phyloP scores from a whole-genome alignment of 148 eudicot genomes.

The Rhododendron griersonianum region DNA sequence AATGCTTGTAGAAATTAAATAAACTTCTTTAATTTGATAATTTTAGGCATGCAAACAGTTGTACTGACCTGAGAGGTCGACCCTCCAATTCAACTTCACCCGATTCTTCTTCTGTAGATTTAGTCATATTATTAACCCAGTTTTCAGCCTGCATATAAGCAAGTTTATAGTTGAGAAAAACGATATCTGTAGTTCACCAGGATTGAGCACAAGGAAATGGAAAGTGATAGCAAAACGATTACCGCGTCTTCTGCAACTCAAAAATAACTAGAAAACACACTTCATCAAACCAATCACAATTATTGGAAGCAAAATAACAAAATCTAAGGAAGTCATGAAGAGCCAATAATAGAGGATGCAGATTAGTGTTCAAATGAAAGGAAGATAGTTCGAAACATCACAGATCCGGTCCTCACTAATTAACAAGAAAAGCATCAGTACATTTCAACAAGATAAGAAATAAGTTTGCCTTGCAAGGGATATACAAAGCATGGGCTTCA shows the following conservation, averaged over 20 bases:
- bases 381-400: not conserved
- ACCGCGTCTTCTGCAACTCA: not conserved
- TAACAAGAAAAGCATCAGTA: too few relatives aligned
- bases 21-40: not conserved
- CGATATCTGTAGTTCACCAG: not conserved
- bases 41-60: not conserved
- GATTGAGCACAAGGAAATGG: not conserved
- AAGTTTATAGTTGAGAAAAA: not conserved
- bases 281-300: not conserved
- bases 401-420: constrained; percentile 17
- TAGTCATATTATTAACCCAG: constrained; percentile 71
- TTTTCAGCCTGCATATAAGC: constrained; percentile 56
- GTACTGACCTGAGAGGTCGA: constrained; percentile 61
- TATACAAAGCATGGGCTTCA: not conserved
- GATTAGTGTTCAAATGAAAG: not conserved
- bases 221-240: not conserved
- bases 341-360: not conserved
- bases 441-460: not conserved
- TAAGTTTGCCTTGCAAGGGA: not conserved
- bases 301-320: not conserved
- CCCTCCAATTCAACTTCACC: constrained; percentile 41
- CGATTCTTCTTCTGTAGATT: constrained; percentile 38
- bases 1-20: not conserved
- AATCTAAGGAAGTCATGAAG: not conserved
- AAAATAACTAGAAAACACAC: not conserved